Conservation (phyloP, 2,329 filamentous ascomycete genomes). For the Eutypella sp. region DNA sequence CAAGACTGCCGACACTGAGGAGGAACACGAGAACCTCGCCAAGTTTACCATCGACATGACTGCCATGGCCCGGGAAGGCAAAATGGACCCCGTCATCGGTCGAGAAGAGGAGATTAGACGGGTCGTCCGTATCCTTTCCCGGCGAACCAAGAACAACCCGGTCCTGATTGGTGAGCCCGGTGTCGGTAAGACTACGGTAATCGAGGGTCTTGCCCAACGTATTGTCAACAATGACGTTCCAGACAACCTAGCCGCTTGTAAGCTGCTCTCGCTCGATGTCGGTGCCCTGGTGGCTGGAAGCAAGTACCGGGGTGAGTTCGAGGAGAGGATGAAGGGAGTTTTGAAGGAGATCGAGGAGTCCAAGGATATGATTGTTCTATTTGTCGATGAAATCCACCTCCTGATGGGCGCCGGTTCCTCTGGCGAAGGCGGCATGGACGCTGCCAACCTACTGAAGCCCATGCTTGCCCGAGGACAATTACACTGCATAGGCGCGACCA, state of each 20-base stretch:
- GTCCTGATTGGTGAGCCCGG: conserved; percentile 96
- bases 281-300: conserved; percentile 92
- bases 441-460: conserved; percentile 93
- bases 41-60: conserved; percentile 99
- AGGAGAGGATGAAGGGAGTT: conserved; percentile 98
- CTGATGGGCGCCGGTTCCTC: conserved; percentile 95
- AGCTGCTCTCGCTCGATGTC: conserved; percentile 89
- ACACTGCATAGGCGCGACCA: conserved; percentile 97
- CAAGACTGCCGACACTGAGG: conserved; percentile 88
- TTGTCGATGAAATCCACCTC: conserved; percentile 97
- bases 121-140: conserved; percentile 84
- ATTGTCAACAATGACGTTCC: conserved; percentile 97
- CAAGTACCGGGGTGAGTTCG: conserved; percentile 98
- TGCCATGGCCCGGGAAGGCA: conserved; percentile 89
- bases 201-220: conserved; percentile 89
- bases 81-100: conserved; percentile 95
- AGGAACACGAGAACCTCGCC: conserved; percentile 90
- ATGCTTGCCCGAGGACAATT: conserved; percentile 96
- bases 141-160: conserved; percentile 97
- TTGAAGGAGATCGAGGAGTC: conserved; percentile 93
- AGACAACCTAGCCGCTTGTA: conserved; percentile 90
- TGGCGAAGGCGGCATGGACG: conserved; percentile 97
- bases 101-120: conserved; percentile 92
- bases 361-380: conserved; percentile 95
- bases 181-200: conserved; percentile 97